Conservation (phyloP, 2,329 filamentous ascomycete genomes). For the Aspergillus flavus region DNA sequence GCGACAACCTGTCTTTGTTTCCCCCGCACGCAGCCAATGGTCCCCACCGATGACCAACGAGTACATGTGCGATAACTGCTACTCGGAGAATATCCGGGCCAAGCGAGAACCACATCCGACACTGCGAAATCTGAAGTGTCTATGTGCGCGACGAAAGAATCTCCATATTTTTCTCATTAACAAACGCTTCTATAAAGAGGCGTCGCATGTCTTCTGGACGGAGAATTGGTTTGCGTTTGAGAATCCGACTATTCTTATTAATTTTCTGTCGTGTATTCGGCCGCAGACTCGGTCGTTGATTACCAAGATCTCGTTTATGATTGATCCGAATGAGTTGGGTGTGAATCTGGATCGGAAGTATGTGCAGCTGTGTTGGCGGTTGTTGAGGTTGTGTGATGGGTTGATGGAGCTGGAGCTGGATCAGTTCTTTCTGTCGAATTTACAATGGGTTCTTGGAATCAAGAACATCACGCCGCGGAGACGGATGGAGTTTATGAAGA, state of each 20-base stretch:
- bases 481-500: not conserved
- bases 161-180: not conserved
- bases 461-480: not conserved
- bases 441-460: not conserved
- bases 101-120: conserved; percentile 3
- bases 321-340: not conserved
- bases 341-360: not conserved
- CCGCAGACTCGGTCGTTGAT: conserved; percentile 24
- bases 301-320: conserved; percentile 14
- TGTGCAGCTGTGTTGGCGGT: not conserved
- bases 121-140: not conserved
- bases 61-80: conserved; percentile 20
- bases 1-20: not conserved
- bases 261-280: conserved; percentile 13
- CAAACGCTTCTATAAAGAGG: conserved; percentile 10
- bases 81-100: conserved; percentile 11
- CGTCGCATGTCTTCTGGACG: conserved; percentile 16
- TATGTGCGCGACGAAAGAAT: not conserved
- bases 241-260: conserved; percentile 8
- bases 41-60: conserved; percentile 6
- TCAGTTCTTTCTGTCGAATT: not conserved
- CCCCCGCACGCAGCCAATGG: conserved; percentile 20
- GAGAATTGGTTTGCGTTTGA: conserved; percentile 22
- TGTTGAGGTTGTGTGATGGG: not conserved
- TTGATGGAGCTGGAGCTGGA: not conserved